Percentiles rank a stretch among this genome's conserved stretches.
Conservation (phyloP, 495 filamentous ascomycete species). For the Viridothelium virens region DNA sequence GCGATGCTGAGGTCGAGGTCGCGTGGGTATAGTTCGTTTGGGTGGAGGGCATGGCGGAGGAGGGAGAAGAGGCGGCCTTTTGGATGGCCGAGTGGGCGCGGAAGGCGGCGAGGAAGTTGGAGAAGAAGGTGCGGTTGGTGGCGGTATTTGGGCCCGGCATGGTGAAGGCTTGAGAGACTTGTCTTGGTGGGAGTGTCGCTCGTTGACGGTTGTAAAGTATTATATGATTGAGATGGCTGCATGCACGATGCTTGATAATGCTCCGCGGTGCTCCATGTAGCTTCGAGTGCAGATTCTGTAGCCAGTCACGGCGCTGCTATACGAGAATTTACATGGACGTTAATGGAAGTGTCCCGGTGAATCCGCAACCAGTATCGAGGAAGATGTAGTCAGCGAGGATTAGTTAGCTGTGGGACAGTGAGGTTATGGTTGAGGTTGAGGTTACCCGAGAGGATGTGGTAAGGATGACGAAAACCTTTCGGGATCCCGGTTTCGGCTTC, state of each 20-base stretch:
- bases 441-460: background rate
- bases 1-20: constrained; percentile 37
- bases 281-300: background rate
- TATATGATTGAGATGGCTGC: background rate
- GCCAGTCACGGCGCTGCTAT: background rate
- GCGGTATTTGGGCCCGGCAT: constrained; percentile 41
- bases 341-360: background rate
- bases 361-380: background rate
- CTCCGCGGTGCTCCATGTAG: constrained; percentile 7
- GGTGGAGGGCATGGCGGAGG: constrained; percentile 30
- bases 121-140: constrained; percentile 75
- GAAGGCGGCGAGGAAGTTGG: constrained; percentile 80
- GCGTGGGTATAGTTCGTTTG: constrained; percentile 32
- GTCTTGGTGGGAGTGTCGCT: background rate
- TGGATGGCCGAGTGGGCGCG: constrained; percentile 46
- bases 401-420: background rate
- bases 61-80: constrained; percentile 35
- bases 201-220: background rate
- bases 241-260: constrained; percentile 12
- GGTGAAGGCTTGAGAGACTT: constrained; percentile 18
- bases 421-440: background rate
- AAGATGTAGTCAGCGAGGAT: background rate
- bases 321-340: background rate
- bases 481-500: constrained; percentile 1
- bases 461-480: constrained; percentile 3